Percentiles rank a stretch among this genome's conserved stretches.
phyloP scores from a whole-genome alignment of 2,329 filamentous ascomycete genomes.

The Cytospora chrysosperma region DNA sequence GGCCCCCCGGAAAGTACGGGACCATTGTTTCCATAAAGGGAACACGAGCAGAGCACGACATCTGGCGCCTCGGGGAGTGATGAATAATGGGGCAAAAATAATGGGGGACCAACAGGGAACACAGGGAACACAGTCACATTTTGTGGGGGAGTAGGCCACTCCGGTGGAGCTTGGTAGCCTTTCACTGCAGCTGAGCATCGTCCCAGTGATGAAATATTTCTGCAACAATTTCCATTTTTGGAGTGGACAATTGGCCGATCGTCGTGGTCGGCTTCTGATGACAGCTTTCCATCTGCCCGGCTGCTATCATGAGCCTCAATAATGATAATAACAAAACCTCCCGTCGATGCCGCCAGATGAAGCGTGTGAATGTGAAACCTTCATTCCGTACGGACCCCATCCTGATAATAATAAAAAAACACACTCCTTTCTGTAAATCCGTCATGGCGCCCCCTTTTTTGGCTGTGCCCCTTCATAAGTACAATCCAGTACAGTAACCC shows the following conservation, averaged over 20 bases:
- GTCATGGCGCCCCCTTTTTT: neutral
- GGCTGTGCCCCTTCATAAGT: constrained; percentile 1
- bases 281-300: neutral
- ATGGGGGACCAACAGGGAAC: neutral
- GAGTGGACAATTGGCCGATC: neutral
- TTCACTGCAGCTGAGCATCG: neutral
- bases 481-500: constrained; percentile 8
- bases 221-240: neutral
- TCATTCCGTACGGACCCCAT: neutral
- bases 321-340: neutral
- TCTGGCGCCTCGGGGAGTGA: neutral
- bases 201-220: neutral
- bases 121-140: neutral
- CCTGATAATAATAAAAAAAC: constrained; percentile 15
- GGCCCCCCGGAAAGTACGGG: neutral
- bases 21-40: neutral
- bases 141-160: neutral
- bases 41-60: neutral
- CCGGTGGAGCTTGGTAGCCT: neutral
- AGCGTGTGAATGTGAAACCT: neutral
- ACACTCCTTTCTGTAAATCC: constrained; percentile 15
- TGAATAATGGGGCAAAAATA: neutral
- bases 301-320: neutral
- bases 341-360: neutral
- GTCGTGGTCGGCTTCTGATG: neutral